Conservation (phyloP, 1,284 basidiomycete genomes). For the Porodaedalea pini region DNA sequence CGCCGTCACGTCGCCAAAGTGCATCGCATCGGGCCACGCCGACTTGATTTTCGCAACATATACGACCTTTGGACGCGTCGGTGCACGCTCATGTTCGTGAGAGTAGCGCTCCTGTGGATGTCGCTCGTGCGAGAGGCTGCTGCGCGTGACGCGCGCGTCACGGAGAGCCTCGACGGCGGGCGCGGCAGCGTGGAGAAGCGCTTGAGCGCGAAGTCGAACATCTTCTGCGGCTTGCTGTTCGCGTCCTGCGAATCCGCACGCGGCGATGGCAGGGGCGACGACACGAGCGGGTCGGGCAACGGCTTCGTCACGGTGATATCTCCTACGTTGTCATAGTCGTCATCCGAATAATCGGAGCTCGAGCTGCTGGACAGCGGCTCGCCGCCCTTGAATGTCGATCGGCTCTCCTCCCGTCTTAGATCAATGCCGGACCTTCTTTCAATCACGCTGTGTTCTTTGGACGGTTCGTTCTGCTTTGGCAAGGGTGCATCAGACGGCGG, state of each 20-base stretch:
- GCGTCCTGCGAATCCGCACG: conserved; percentile 25
- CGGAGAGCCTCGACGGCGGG: conserved; percentile 31
- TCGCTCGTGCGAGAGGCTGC: conserved; percentile 1
- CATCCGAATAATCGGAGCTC: conserved; percentile 14
- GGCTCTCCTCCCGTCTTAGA: conserved; percentile 14
- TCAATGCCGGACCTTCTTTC: conserved; percentile 15
- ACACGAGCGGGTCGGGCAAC: conserved; percentile 3
- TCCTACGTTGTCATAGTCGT: conserved; percentile 1
- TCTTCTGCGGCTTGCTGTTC: conserved; percentile 23
- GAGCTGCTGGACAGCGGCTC: conserved; percentile 1
- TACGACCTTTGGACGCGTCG: conserved; percentile 26
- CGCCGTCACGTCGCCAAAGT: conserved; percentile 60
- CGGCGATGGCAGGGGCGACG: not conserved
- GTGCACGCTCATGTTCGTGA: conserved; percentile 3
- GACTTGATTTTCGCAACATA: conserved; percentile 40
- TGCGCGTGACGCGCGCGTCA: conserved; percentile 32
- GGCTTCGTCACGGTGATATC: not conserved
- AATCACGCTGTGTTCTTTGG: conserved; percentile 16
- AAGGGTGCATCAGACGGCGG: conserved; percentile 26
- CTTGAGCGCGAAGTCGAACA: conserved; percentile 41
- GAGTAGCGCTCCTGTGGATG: conserved; percentile 21
- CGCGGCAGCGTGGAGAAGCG: conserved; percentile 59
- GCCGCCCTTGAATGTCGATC: conserved; percentile 16
- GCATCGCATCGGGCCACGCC: conserved; percentile 69
- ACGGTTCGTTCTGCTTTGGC: conserved; percentile 8